Conservation (phyloP, 768 basidiomycete species). For the Rubroboletus satanas region DNA sequence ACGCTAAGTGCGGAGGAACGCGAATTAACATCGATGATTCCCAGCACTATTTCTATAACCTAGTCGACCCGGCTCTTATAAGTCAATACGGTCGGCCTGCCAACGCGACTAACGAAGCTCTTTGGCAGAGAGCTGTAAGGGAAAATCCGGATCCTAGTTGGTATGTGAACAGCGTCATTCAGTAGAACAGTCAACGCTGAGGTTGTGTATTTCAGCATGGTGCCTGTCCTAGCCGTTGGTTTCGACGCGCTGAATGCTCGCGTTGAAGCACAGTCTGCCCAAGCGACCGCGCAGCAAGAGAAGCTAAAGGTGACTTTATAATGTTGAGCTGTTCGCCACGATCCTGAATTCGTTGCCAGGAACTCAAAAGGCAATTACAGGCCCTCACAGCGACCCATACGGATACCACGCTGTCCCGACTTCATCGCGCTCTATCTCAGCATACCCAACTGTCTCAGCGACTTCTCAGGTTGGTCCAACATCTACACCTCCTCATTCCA, state of each 20-base stretch:
- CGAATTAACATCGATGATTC: background rate
- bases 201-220: constrained; percentile 45
- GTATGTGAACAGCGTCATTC: constrained; percentile 33
- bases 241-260: constrained; percentile 79
- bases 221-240: constrained; percentile 75
- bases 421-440: constrained; percentile 55
- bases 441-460: constrained; percentile 72
- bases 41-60: constrained; percentile 81
- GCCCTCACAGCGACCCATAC: constrained; percentile 59
- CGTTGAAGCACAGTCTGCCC: constrained; percentile 68
- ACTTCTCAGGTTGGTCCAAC: constrained; percentile 64
- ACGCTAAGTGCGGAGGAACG: background rate
- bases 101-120: constrained; percentile 64
- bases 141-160: constrained; percentile 82
- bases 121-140: constrained; percentile 75
- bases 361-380: constrained; percentile 62
- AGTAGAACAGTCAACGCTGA: background rate
- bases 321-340: background rate
- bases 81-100: constrained; percentile 65
- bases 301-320: constrained; percentile 48
- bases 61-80: constrained; percentile 68
- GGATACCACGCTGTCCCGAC: constrained; percentile 63
- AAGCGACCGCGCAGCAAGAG: constrained; percentile 63
- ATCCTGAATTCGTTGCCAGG: constrained; percentile 33
- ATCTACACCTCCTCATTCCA: constrained; percentile 77